Base-by-base conservation (phyloP, 306 rosid genomes). In the Morella rubra region DNA sequence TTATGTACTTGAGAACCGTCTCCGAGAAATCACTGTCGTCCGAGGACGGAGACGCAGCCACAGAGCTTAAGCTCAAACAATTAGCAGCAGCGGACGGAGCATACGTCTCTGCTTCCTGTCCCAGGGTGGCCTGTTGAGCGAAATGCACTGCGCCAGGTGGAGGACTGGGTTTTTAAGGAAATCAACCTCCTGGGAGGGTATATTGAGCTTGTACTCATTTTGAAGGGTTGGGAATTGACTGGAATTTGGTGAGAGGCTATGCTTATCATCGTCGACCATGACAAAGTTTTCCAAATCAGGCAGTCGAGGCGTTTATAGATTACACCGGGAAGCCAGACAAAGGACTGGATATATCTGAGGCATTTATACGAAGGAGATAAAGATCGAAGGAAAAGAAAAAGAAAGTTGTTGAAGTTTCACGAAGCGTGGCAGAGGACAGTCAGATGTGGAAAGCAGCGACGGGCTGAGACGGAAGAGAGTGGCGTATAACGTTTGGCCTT, bases 11-110 rank as follows among this genome's bases (percentile, higher is more conserved):
- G 55, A 87, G 88, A 46, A 85, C 84, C 0, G 89, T 80, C 76
- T 87, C 93, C 18, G 89, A 84, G 69, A 83, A 78, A 7, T 90
- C 95, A 66, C 5, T 76, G 69, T 85, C 91, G 62, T 90, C 92
- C 0, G 70, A 14, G 74, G 83, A 77, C 20, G 86, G 77, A 73
- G 66, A 73, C 32, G 76, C 15, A 44, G 54, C 74, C 50, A 79
- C 41, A 69, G 84, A 77, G 5, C 73, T 73, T 0, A 83, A 49
- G 44, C 80, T 67, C 80, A 64, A 64, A 76, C 86, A 4, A 4
- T 44, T 59, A 50, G 3, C 54, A 13, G 15, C 12, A 13, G 47
- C n/a, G 41, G 71, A 59, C 41, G 27, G 69, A 51, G 65, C 5
- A n/a, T 41, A 27, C 1, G 83, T 59, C 49, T 66, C 75, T 0